Conservation (phyloP, 192 early-diverging fungal species). For the Backusella luteola region DNA sequence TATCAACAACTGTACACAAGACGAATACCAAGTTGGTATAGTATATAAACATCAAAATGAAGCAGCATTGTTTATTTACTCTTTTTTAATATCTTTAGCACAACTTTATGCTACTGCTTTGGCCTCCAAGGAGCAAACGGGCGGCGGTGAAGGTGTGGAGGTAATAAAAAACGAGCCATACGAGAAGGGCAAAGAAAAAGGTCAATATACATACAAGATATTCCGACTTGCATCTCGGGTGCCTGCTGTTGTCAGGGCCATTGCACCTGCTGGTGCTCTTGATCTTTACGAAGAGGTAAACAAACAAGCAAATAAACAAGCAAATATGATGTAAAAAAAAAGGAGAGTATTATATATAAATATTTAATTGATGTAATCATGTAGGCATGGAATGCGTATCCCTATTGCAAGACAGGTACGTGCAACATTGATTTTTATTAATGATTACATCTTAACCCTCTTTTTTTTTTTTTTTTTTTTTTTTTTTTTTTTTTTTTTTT, state of each 20-base stretch:
- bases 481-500: too few species aligned
- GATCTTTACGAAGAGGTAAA: slow-evolving; percentile 65
- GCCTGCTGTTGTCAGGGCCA: slow-evolving; percentile 54
- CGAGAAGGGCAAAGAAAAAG: slow-evolving; percentile 64
- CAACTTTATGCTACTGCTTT: slow-evolving; percentile 78
- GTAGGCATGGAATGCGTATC: slow-evolving; percentile 79
- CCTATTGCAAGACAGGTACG: slow-evolving; percentile 51
- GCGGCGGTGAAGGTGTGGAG: slow-evolving; percentile 80
- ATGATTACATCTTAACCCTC: not conserved
- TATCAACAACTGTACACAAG: slow-evolving; percentile 70
- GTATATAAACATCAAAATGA: not conserved
- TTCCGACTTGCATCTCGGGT: slow-evolving; percentile 53
- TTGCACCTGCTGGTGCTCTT: slow-evolving; percentile 64
- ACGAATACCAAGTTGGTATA: slow-evolving; percentile 62
- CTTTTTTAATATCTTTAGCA: slow-evolving; percentile 24
- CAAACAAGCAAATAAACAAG: not conserved
- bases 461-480: too few species aligned
- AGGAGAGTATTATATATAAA: not conserved
- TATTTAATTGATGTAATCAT: not conserved
- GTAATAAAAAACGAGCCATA: slow-evolving; percentile 77
- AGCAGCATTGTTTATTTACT: slow-evolving; percentile 3
- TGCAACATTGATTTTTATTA: not conserved
- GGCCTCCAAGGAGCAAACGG: slow-evolving; percentile 76
- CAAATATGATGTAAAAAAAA: not conserved
- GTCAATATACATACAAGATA: slow-evolving; percentile 83